Evolutionary conservation across 306 rosid genomes (phyloP), one percentile per base, ranked within the genome.

Genomic region (Styphnolobium japonicum): DNA sequence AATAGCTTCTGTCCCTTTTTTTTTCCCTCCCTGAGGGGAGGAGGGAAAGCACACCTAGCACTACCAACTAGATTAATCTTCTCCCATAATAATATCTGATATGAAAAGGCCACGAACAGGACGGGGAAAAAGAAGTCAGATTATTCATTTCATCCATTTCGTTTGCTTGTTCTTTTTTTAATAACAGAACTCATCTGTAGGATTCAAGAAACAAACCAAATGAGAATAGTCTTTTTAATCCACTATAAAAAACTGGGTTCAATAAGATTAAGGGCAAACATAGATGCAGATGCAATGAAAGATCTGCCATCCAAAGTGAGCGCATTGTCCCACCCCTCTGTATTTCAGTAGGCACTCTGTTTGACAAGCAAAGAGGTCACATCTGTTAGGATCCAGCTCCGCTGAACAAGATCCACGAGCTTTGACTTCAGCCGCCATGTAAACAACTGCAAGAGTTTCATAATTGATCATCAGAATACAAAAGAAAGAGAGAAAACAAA

Each of bases 241-340:
- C 11, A 10, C 29, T 18, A 52, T 5, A 1, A 18, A 33, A 18
- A 33, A 11, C 46, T 27, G 4, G n/a, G 22, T 33, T 33, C 21
- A 16, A 2, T 10, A 39, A 65, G 16, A 16, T 67, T 15, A 67
- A 53, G 37, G 68, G 68, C 78, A 73, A 10, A 22, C 4, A 40
- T 73, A 73, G 1, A 19, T 15, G 31, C 78, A 73, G 42, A 73
- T 18, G 46, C 78, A 73, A 27, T 39, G 78, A 27, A 57, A 73
- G 37, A 57, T 40, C 27, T 40, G 16, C 36, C 11, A 19, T 55
- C 55, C 78, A 23, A 55, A 73, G 78, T 55, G 78, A 23, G 67
- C 67, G 14, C 78, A 73, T 21, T 5, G 34, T 55, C 78, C 78
- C 10, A 12, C 21, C 18, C 78, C 68, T 8, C 15, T 7, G 57